phyloP scores from a whole-genome alignment of 1,139 yeast genomes.

The Suhomyces bokatorum region DNA sequence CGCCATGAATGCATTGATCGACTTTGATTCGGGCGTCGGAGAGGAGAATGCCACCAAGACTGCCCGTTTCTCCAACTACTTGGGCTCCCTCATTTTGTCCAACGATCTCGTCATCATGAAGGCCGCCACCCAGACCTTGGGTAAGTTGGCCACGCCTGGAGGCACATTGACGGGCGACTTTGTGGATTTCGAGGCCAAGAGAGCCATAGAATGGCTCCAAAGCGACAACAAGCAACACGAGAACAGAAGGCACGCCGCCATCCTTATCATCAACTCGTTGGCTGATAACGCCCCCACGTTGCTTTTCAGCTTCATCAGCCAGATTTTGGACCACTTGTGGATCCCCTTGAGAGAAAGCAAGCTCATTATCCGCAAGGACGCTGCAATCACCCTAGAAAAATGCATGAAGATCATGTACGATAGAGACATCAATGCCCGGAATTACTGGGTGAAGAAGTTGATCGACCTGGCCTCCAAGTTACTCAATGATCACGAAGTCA shows the following conservation, averaged over 20 bases:
- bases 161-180: constrained; percentile 88
- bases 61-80: constrained; percentile 84
- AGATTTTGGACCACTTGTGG: constrained; percentile 84
- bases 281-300: constrained; percentile 88
- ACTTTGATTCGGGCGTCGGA: constrained; percentile 62
- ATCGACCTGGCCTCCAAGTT: constrained; percentile 57
- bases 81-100: constrained; percentile 78
- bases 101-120: constrained; percentile 83
- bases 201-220: constrained; percentile 89
- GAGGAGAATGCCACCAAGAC: constrained; percentile 88
- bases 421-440: constrained; percentile 70
- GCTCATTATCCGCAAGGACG: constrained; percentile 72
- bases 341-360: constrained; percentile 80
- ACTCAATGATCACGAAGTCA: constrained; percentile 28
- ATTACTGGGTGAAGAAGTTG: constrained; percentile 71
- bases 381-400: constrained; percentile 77
- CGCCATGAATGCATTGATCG: constrained; percentile 85
- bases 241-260: constrained; percentile 85
- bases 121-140: constrained; percentile 82
- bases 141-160: constrained; percentile 85
- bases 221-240: constrained; percentile 75
- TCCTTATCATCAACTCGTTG: constrained; percentile 76
- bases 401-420: constrained; percentile 78
- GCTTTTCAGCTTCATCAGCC: constrained; percentile 73
- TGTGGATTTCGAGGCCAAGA: constrained; percentile 87